These are phyloP conservation scores for Beauveria sp. DNA, from an alignment of 2,329 filamentous ascomycete genomes.

Conservation along the genomic window DNA sequence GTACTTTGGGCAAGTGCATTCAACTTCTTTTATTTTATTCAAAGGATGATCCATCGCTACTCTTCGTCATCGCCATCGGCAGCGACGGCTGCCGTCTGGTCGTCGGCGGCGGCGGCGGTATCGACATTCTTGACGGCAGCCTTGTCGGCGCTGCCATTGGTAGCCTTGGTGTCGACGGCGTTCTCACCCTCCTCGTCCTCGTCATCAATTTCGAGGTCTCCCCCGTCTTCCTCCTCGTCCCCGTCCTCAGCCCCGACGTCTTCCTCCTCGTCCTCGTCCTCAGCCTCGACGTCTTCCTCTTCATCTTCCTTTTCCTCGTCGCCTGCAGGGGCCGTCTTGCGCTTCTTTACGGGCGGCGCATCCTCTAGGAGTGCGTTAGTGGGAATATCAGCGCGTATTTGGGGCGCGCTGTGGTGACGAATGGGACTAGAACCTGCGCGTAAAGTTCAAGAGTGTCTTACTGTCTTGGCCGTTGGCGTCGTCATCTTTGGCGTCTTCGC, in stretches of 20 bases:
- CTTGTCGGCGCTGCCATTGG: constrained; percentile 17
- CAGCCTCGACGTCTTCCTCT: constrained; percentile 17
- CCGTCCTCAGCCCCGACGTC: too few species aligned
- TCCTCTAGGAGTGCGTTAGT: constrained; percentile 20
- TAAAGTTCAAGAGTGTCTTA: constrained; percentile 18
- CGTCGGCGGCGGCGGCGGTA: constrained; percentile 22
- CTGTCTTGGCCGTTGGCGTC: constrained; percentile 23
- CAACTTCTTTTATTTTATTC: neutral
- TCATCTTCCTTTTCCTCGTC: constrained; percentile 27
- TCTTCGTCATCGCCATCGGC: neutral
- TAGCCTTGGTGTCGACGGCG: constrained; percentile 14
- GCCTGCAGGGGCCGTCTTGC: constrained; percentile 34
- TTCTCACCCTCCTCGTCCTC: constrained; percentile 20
- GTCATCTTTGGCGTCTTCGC: constrained; percentile 23
- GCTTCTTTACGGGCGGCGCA: constrained; percentile 44
- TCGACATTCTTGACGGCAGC: constrained; percentile 21
- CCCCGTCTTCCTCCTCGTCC: constrained; percentile 18
- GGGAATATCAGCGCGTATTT: neutral
- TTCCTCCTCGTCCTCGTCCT: constrained; percentile 16
- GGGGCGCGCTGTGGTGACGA: neutral
- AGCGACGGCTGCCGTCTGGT: constrained; percentile 17
- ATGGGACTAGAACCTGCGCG: neutral
- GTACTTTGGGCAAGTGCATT: neutral
- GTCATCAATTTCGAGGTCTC: constrained; percentile 11
- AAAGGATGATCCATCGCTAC: neutral